phyloP scores from a whole-genome alignment of 805 yeast genomes.

The Zygosaccharomyces bailii region DNA sequence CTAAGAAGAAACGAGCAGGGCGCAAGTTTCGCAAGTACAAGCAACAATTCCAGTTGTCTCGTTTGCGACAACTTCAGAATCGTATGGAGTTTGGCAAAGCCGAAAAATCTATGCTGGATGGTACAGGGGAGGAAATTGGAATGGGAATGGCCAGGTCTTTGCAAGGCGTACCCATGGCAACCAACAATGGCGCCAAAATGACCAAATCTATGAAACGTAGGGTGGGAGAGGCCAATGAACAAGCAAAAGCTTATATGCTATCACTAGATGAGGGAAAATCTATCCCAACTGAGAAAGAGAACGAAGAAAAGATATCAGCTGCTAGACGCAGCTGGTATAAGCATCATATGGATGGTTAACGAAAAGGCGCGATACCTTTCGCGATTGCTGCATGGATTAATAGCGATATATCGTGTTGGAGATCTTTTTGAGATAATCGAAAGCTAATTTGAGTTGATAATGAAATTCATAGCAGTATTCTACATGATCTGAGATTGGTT shows the following conservation, averaged over 20 bases:
- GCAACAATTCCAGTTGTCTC: constrained; percentile 77
- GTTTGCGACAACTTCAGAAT: constrained; percentile 77
- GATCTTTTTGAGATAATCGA: no score
- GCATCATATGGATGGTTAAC: constrained; percentile 3
- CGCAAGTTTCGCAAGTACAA: constrained; percentile 72
- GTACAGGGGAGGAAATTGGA: constrained; percentile 79
- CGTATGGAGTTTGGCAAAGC: constrained; percentile 76
- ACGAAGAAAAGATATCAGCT: not conserved
- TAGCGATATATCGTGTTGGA: no score
- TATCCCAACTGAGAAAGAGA: not conserved
- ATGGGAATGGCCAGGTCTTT: constrained; percentile 59
- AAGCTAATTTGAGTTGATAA: no score
- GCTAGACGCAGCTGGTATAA: not conserved
- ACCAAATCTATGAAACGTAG: constrained; percentile 59
- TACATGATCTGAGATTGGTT: no score
- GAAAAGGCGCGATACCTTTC: no score
- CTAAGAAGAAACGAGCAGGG: constrained; percentile 86
- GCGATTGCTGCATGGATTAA: no score
- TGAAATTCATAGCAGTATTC: no score
- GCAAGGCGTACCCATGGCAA: constrained; percentile 31
- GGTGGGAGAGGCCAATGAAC: constrained; percentile 31
- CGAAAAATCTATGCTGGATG: constrained; percentile 59
- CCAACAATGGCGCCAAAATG: constrained; percentile 53
- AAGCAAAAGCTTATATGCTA: constrained; percentile 18
- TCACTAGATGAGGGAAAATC: not conserved